Conservation (phyloP, 352 stramenopile genomes). For the Pythium folliculosum region DNA sequence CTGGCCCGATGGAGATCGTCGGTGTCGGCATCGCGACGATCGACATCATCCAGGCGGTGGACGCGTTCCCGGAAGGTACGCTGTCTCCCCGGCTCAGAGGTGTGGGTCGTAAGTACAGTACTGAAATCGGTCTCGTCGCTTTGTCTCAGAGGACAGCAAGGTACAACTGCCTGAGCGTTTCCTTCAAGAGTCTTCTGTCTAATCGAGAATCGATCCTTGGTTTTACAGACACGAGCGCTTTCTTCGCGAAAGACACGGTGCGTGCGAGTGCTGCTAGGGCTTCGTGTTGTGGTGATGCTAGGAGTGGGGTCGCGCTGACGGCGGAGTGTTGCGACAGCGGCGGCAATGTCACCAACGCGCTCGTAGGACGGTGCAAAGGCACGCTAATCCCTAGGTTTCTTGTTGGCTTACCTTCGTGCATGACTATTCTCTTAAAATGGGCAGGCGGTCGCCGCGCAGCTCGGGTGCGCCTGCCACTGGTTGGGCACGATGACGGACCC, state of each 20-base stretch:
- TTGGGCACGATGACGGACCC: constrained; percentile 65
- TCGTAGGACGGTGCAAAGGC: no score
- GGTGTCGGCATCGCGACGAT: constrained; percentile 73
- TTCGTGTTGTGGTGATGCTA: not conserved
- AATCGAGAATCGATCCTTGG: not conserved
- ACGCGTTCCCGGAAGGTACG: constrained; percentile 54
- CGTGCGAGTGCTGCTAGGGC: no score
- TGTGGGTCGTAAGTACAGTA: not conserved
- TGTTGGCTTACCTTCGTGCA: not conserved
- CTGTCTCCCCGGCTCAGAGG: no score
- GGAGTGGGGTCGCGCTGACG: not conserved
- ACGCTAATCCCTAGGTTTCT: not conserved
- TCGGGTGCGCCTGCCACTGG: constrained; percentile 56
- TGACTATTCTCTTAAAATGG: not conserved
- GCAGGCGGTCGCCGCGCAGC: constrained; percentile 62
- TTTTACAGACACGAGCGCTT: constrained; percentile 50
- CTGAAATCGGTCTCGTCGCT: not conserved
- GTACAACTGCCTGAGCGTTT: constrained; percentile 14
- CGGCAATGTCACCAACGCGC: constrained; percentile 64
- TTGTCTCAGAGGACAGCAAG: constrained; percentile 57
- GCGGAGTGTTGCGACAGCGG: constrained; percentile 35
- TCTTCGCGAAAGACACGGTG: constrained; percentile 51
- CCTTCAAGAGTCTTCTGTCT: no score
- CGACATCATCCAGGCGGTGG: constrained; percentile 70
- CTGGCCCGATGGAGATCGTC: constrained; percentile 49